Percentiles rank a stretch among this genome's conserved stretches.
Conservation (phyloP, 331 rosid genomes). For the Quercus phellos region DNA sequence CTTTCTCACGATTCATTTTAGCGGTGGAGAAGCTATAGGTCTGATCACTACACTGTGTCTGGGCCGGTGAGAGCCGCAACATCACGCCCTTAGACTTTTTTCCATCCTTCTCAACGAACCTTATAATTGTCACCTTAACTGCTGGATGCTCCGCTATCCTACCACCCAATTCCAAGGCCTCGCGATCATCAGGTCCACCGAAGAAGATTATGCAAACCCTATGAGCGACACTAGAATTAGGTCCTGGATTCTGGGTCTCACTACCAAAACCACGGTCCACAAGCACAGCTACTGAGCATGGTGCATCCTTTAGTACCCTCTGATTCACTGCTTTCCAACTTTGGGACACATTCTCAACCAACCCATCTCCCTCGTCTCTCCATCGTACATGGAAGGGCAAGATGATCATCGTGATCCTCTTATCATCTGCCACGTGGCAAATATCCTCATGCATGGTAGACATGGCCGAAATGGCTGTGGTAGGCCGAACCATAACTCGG, state of each 20-base stretch:
- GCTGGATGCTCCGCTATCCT: slow-evolving; percentile 68
- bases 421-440: slow-evolving; percentile 67
- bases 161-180: slow-evolving; percentile 59
- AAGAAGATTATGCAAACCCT: slow-evolving; percentile 50
- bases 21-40: slow-evolving; percentile 51
- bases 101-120: slow-evolving; percentile 36
- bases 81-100: neutral
- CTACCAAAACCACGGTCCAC: slow-evolving; percentile 62
- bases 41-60: slow-evolving; percentile 19
- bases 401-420: slow-evolving; percentile 58
- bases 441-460: slow-evolving; percentile 73
- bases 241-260: slow-evolving; percentile 18
- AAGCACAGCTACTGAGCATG: slow-evolving; percentile 68
- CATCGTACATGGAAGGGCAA: slow-evolving; percentile 68
- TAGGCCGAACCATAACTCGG: slow-evolving; percentile 50
- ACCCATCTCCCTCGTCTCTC: slow-evolving; percentile 23
- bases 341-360: slow-evolving; percentile 46
- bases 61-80: slow-evolving; percentile 26
- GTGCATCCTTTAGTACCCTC: slow-evolving; percentile 60
- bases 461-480: slow-evolving; percentile 52
- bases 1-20: slow-evolving; percentile 42
- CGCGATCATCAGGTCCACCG: slow-evolving; percentile 86
- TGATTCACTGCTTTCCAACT: slow-evolving; percentile 75
- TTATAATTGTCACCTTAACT: slow-evolving; percentile 34
- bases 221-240: neutral